These are phyloP conservation scores for Leersia perrieri DNA, from an alignment of 176 grass and related monocot species.

Conservation along the genomic window DNA sequence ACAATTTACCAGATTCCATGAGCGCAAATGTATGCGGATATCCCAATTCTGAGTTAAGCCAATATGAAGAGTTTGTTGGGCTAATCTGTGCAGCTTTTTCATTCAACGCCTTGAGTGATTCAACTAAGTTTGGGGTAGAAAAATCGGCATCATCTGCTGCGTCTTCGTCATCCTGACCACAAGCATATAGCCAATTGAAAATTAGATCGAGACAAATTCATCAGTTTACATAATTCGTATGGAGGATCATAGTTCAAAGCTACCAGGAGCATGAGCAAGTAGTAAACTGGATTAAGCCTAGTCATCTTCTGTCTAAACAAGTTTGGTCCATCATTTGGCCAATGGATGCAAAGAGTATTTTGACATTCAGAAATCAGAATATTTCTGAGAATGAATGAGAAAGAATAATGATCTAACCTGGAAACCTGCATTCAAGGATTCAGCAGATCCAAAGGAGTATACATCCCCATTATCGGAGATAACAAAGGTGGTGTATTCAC, in stretches of 20 bases:
- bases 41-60: slow-evolving; percentile 24
- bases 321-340: too few species aligned
- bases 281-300: too few species aligned
- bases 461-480: slow-evolving; percentile 46
- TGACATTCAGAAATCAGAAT: too few species aligned
- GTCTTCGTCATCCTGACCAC: slow-evolving; percentile 26
- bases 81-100: slow-evolving; percentile 40
- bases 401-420: slow-evolving; percentile 34
- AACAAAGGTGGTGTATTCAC: slow-evolving; percentile 45
- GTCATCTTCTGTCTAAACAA: too few species aligned
- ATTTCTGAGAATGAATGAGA: background rate
- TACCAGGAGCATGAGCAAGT: too few species aligned
- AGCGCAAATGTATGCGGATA: slow-evolving; percentile 22
- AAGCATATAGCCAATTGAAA: background rate
- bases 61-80: slow-evolving; percentile 21
- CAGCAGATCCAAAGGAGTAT: slow-evolving; percentile 44
- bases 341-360: too few species aligned
- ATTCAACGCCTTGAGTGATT: slow-evolving; percentile 16
- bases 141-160: background rate
- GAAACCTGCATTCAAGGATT: slow-evolving; percentile 26
- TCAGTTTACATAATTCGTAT: background rate
- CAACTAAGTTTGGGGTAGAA: slow-evolving; percentile 23
- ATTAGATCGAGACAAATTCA: background rate
- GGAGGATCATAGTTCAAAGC: too few species aligned
- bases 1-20: slow-evolving; percentile 19